Evolutionary conservation across 306 rosid genomes (phyloP), one percentile per base, ranked within the genome.

Genomic region (Cicer bijugum): DNA sequence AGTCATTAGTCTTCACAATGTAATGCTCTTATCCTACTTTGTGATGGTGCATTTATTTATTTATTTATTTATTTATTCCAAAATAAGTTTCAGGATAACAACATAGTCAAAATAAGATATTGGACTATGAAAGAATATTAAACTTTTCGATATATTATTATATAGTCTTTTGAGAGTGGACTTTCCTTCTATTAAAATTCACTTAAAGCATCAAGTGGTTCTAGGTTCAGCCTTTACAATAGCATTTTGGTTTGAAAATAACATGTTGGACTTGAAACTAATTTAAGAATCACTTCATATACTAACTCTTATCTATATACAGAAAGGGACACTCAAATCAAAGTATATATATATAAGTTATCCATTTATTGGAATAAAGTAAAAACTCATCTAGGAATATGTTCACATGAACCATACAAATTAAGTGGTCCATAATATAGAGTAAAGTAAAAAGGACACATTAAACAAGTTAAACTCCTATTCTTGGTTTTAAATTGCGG

Each of bases 361-460:
- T 82, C 80, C 82, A 78, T 75, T 88, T 90, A 88, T 86, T 83
- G 61, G 70, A 63, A 65, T 84, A 59, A 77, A 72, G 72, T 57
- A 69, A 74, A 74, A 71, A 75, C 82, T 79, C 80, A 85, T 80
- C 78, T 81, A 84, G 75, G 86, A 78, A 82, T 82, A 76, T 76
- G 69, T 77, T 77, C 76, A 69, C 79, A 74, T 80, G 86, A 83
- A 86, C 88, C 85, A 61, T 77, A 74, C 68, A 84, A 79, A 80
- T 78, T 71, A 73, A 82, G 72, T 78, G 84, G 85, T 66, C 82
- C 86, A 77, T 28, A 28, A 28, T 78, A 75, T 48, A 81, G 80
- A 81, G 55, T 75, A 69, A 8, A 40, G 60, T 59, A 14, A 45
- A n/a, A 59, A 76, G 37, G 38, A 45, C 55, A 67, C 51, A 68